Conservation (phyloP, 306 rosid species). For the Arachis hypogaea region DNA sequence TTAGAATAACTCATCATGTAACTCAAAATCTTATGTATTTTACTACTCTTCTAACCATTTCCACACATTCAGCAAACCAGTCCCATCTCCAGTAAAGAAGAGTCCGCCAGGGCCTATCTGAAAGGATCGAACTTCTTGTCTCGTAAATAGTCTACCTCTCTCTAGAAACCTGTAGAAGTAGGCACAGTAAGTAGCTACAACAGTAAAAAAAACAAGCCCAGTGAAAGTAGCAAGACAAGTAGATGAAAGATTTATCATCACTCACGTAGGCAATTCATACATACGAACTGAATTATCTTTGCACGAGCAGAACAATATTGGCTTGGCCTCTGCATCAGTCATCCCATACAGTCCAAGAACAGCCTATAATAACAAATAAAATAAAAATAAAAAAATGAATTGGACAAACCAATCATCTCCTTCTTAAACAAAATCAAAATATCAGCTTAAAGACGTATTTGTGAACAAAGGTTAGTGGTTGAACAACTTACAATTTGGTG, state of each 20-base stretch:
- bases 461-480: not conserved
- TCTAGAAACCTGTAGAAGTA: too few species aligned
- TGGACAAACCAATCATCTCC: not conserved
- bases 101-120: conserved; percentile 39
- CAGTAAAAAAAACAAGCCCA: too few species aligned
- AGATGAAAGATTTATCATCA: conserved; percentile 8
- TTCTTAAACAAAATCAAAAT: not conserved
- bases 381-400: not conserved
- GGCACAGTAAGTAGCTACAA: too few species aligned
- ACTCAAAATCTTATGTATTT: too few species aligned
- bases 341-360: conserved; percentile 8
- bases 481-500: conserved; percentile 39
- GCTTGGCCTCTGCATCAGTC: too few species aligned
- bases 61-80: too few species aligned
- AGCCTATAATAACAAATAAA: conserved; percentile 39
- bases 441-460: not conserved
- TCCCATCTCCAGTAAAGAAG: not conserved
- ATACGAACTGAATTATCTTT: conserved; percentile 47
- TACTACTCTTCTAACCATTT: too few species aligned
- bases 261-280: conserved; percentile 59
- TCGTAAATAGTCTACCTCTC: conserved; percentile 34
- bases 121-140: conserved; percentile 34
- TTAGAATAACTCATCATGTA: too few species aligned
- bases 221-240: too few species aligned
- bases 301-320: conserved; percentile 33